Conservation (phyloP, 345 rosid species). For the Euphorbia pulcherrima region DNA sequence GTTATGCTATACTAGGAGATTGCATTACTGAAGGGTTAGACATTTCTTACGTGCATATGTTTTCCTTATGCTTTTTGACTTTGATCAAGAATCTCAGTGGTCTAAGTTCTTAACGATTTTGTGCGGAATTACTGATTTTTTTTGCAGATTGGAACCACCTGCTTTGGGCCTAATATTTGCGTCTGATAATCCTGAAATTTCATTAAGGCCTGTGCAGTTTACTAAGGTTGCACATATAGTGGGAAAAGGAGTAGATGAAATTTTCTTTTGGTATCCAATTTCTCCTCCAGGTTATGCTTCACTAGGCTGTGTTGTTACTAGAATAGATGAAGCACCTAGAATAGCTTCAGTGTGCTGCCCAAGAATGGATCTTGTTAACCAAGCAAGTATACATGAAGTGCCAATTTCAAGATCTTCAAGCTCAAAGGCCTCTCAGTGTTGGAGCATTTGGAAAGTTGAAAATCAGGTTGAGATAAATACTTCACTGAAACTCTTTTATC, state of each 20-base stretch:
- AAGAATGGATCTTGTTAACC: slow-evolving; percentile 87
- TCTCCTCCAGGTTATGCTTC: slow-evolving; percentile 96
- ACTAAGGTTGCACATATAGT: slow-evolving; percentile 75
- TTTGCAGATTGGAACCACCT: slow-evolving; percentile 87
- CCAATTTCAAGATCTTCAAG: slow-evolving; percentile 76
- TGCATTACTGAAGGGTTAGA: slow-evolving; percentile 93
- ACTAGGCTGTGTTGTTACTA: slow-evolving; percentile 80
- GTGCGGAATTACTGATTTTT: slow-evolving; percentile 15
- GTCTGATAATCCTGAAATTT: slow-evolving; percentile 65
- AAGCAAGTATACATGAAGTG: slow-evolving; percentile 65
- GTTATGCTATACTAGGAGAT: slow-evolving; percentile 81
- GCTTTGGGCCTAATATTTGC: slow-evolving; percentile 75
- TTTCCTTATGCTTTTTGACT: background rate
- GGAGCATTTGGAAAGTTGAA: slow-evolving; percentile 98
- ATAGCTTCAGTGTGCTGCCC: slow-evolving; percentile 78
- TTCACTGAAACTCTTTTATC: slow-evolving; percentile 13
- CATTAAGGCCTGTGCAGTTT: slow-evolving; percentile 88
- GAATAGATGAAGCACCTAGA: slow-evolving; percentile 64
- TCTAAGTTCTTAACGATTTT: slow-evolving; percentile 16
- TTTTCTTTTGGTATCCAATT: slow-evolving; percentile 92
- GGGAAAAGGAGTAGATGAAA: slow-evolving; percentile 88
- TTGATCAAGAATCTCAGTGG: background rate
- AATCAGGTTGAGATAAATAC: slow-evolving; percentile 67
- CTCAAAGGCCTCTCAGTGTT: slow-evolving; percentile 72
- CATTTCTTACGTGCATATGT: slow-evolving; percentile 9